Evolutionary conservation across 2,329 filamentous ascomycete genomes (phyloP), one percentile per base, ranked within the genome.

Genomic region (Phaeosphaeriaceae sp.): DNA sequence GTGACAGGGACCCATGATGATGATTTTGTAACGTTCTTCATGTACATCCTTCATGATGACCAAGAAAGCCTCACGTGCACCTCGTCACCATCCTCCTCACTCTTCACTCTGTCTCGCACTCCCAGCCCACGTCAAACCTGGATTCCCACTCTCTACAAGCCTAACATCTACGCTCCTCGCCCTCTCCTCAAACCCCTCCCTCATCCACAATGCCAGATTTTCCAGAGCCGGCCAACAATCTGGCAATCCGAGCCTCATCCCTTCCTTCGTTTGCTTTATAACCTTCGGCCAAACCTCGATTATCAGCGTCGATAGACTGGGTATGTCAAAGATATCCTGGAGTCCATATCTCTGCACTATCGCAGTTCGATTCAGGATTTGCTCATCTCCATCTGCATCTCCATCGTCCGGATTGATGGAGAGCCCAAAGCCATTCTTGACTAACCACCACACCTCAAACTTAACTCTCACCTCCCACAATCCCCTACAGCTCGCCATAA

Each of bases 281-380:
- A 44, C 48, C 47, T 41, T 51, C 17, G 58, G 51, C 51, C 58
- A 61, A 7, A 53, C 36, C 19, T 58, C 52, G 27, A 58, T 47
- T 21, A 24, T 52, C 25, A 61, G n/a, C 17, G 15, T 46, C 6
- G 22, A 22, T 44, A 55, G n/a, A 47, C 33, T 42, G 6, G 19
- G 15, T 27, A 52, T 17, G 6, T 58, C 36, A 7, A 55, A 22
- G 6, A 61, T 4, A 3, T 25, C 48, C 13, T 21, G 21, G 3
- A 57, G 20, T 21, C 46, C n/a, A 42, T 53, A 61, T 31, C 11
- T 31, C 15, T 42, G 13, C 5, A 27, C 21, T 10, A 59, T 44
- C 9, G 17, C 41, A 44, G 10, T 17, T 21, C 20, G 41, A 7
- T 7, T n/a, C 41, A 44, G 9, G 20, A 44, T 17, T 21, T 9